Evolutionary conservation across 75 land plant genomes (phyloP).

Genomic region (Sequoiadendron giganteum): DNA sequence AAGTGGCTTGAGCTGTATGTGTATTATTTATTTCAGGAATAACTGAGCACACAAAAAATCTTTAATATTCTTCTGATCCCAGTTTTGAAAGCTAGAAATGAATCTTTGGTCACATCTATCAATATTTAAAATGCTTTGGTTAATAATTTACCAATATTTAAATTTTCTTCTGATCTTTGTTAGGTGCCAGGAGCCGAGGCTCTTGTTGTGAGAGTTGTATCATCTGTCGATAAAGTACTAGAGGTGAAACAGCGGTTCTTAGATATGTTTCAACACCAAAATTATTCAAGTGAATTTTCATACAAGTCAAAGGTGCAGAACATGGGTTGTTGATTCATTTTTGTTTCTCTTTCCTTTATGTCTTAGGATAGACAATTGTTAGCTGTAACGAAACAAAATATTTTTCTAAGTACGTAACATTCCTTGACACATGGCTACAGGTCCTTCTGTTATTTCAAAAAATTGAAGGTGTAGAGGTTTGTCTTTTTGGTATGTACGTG

Average conservation of each 20-base stretch:
- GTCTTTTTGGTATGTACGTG: constrained; percentile 98
- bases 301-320: constrained; percentile 78
- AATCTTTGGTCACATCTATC: not conserved
- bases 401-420: not conserved
- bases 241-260: constrained; percentile 90
- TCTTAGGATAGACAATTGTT: not conserved
- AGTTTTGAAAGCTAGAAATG: not conserved
- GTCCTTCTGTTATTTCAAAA: constrained; percentile 91
- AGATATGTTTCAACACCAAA: constrained; percentile 89
- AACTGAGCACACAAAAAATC: not conserved
- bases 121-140: not conserved
- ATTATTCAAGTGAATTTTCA: constrained; percentile 86
- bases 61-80: not conserved
- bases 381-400: not conserved
- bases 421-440: constrained; percentile 27
- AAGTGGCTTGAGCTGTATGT: not conserved
- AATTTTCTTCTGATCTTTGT: not conserved
- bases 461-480: constrained; percentile 99
- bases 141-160: not conserved
- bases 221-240: constrained; percentile 93
- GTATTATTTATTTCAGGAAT: not conserved
- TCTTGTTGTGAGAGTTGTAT: constrained; percentile 89
- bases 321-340: constrained; percentile 13
- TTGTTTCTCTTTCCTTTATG: not conserved
- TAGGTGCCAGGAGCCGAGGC: constrained; percentile 88